Evolutionary conservation across 257 asterid species (phyloP).

Genomic region (Buddleja alternifolia): DNA sequence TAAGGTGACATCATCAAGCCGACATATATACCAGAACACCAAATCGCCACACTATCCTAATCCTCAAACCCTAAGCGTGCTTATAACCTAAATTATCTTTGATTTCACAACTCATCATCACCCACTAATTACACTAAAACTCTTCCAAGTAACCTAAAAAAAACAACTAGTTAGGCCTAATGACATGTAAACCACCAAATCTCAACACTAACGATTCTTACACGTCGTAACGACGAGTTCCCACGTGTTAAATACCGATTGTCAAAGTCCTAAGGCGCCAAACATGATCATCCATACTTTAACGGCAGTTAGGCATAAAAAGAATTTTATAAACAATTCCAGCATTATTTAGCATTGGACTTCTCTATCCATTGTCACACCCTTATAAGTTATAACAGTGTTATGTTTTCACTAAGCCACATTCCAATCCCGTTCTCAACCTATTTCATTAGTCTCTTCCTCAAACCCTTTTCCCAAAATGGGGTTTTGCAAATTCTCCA

Average conservation of each 20-base stretch:
- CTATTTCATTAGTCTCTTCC: not conserved
- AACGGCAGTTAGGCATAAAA: conserved; percentile 75
- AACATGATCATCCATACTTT: conserved; percentile 31
- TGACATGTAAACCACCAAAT: conserved; percentile 76
- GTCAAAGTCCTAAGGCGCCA: conserved; percentile 74
- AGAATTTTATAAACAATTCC: not conserved
- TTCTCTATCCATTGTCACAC: conserved; percentile 19
- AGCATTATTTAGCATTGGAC: conserved; percentile 21
- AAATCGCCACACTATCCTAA: conserved; percentile 28
- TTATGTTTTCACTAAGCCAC: not conserved
- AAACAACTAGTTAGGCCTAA: conserved; percentile 57
- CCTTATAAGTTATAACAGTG: conserved; percentile 36
- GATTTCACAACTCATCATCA: conserved; percentile 61
- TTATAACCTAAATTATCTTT: conserved; percentile 58
- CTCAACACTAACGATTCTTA: conserved; percentile 26
- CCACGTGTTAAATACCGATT: conserved; percentile 53
- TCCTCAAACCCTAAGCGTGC: conserved; percentile 42
- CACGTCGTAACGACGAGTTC: conserved; percentile 32
- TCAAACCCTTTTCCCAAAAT: conserved; percentile 24
- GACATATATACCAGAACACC: conserved; percentile 38
- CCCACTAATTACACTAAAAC: conserved; percentile 54
- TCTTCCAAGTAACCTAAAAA: conserved; percentile 29
- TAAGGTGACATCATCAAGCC: conserved; percentile 37
- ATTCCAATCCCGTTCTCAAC: conserved; percentile 20
- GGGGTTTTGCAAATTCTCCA: conserved; percentile 49